Base-by-base conservation (phyloP, 176 grass and related monocot genomes). In the Aechmea fasciata region DNA sequence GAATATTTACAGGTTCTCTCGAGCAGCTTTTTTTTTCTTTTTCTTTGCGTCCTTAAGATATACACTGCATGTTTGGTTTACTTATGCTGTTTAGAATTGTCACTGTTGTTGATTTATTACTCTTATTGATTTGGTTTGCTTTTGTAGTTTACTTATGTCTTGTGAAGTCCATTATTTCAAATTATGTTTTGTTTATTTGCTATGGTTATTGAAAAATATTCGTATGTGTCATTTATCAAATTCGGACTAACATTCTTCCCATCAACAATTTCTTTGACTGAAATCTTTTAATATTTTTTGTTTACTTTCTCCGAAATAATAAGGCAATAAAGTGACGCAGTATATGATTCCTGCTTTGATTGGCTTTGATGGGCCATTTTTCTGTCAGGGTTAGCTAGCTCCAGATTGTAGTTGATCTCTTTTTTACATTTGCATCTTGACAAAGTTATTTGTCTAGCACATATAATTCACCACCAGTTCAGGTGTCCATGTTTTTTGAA, bases 1-100 rank as follows among this genome's bases (percentile, higher is more conserved):
- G 94, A 97, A 63, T 97, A 83, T 82, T 79, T 93, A 73, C 94
- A 97, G 84, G 94, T 97, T 69, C 59, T 78, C 29, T 41, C 33
- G 3, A 41, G 33, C 33, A 41, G 3, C 29, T 41, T 41, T 41
- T 41, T 41, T 41, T 41, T 41, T 41, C n/a, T 6, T 41, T 41
- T 3, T 3, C 33, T 7, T 41, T 41, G 6, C 5, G 0, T 49
- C 7, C 50, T 33, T 18, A 15, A 4, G 13, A n/a, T 28, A 13
- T 28, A 11, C 19, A 18, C 10, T 14, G 18, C 22, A 52, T 48
- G 14, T 50, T 51, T 51, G 15, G 49, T 67, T 75, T 12, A 29
- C 23, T 47, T 75, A 41, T 77, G 33, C 33, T 41, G 33, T 41
- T 41, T 41, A 41, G 33, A 41, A 6, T 41, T 22, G 23, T 63